Evolutionary conservation across 148 eudicot species (phyloP).

Genomic region (Rhododendron mucronatum): DNA sequence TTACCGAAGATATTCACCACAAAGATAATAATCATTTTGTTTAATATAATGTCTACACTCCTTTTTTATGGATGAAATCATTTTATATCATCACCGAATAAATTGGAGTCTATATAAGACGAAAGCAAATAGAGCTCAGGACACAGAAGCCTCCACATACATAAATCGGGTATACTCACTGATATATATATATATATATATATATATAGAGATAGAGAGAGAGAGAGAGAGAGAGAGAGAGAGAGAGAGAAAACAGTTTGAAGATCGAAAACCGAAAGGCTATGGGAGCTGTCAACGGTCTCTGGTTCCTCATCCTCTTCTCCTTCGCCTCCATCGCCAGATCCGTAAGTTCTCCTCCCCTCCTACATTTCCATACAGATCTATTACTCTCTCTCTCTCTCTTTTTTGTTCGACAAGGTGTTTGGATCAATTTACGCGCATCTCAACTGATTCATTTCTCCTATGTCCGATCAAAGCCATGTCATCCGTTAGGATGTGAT

Average conservation of each 20-base stretch:
- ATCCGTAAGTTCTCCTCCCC: conserved; percentile 37
- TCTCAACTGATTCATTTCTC: background rate
- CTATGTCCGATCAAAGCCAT: background rate
- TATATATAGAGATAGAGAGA: background rate
- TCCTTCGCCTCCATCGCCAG: conserved; percentile 31
- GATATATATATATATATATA: too few species aligned
- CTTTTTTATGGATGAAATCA: background rate
- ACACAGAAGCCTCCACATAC: background rate
- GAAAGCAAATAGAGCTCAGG: background rate
- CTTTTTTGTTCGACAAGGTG: background rate
- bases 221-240: background rate
- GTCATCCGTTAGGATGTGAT: background rate
- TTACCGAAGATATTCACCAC: too few species aligned
- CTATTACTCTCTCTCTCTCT: background rate
- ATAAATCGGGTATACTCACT: too few species aligned
- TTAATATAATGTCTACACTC: too few species aligned
- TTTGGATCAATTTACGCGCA: background rate
- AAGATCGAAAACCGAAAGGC: background rate
- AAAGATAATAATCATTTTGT: too few species aligned
- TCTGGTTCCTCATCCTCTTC: conserved; percentile 32
- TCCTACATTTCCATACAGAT: background rate
- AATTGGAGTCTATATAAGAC: background rate
- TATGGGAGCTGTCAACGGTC: conserved; percentile 21
- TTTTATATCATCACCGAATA: background rate
- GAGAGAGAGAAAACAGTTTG: background rate